Evolutionary conservation across 164 flowering plant species (phyloP), one percentile per base, ranked within the genome.

Genomic region (Warburgia ugandensis): DNA sequence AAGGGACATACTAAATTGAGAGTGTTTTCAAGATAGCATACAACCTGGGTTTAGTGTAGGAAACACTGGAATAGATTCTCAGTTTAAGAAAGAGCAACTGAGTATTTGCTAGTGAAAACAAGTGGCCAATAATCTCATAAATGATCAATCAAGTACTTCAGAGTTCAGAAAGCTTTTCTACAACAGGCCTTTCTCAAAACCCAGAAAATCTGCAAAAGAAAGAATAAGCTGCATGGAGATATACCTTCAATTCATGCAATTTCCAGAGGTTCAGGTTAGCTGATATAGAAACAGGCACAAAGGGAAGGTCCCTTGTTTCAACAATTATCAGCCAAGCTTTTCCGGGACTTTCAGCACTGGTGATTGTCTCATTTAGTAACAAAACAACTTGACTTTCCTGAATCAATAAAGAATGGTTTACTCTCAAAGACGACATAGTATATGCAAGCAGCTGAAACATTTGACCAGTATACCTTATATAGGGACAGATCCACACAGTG

Each of bases 371-470:
- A 66, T 89, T 84, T 48, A 89, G 54, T 46, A 94, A 55, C 40
- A 94, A 40, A 53, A 89, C 89, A 60, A 94, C 63, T 64, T 89
- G 96, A 44, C 57, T 55, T 31, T 89, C 99, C 99, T 94, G 86
- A 64, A 66, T 54, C 33, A 46, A 35, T 7, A 19, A 13, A 54
- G 25, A 39, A 10, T 43, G 45, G 13, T 19, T 43, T 38, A 40
- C 29, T 16, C 16, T 33, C 6, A 58, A 41, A 29, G 16, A 19
- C n/a, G 43, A 19, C 2, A 35, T 22, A 28, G 1, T 47, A n/a
- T 21, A 1, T 3, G 19, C 27, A 25, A 30, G 22, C n/a, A 13
- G 12, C 10, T 7, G 14, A 33, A n/a, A 46, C 26, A n/a, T 42
- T 2, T 1, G 3, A 22, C 26, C 22, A 21, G 28, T 65, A n/a